Evolutionary conservation across 495 filamentous ascomycete species (phyloP), one percentile per base, ranked within the genome.

Genomic region (Paragyromitra xinjiangensis): DNA sequence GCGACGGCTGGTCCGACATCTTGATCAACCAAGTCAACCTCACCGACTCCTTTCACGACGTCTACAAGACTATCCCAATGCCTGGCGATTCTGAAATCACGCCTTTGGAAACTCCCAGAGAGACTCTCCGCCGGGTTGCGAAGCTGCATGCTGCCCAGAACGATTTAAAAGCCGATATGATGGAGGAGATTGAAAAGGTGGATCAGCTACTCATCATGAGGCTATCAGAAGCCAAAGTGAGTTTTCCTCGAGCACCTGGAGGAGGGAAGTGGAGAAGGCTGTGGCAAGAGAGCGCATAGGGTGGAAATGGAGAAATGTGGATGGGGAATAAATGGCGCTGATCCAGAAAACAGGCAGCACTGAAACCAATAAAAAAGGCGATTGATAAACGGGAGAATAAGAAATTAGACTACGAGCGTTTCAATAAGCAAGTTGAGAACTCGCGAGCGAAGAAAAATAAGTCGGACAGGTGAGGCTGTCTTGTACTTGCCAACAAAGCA

Each of bases 351-450:
- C 19, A 56, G 81, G 89, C 92, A 63, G 89, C 83, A 53, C 86
- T 97, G 71, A 87, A 88, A 69, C 92, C 93, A 0, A 86, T 97
- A 82, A 92, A 94, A 81, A 97, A 95, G 84, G 91, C 91, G 2
- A 95, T 98, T 83, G 97, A 97, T 85, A 95, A 93, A 81, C 87
- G 95, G 51, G 93, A 96, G 80, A 92, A 97, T 79, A 93, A 91
- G 84, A 92, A 97, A 87, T 80, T 95, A 58, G 95, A 98, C 82
- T 97, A 90, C 80, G 95, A 98, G 84, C 90, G 91, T 73, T 90
- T 90, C 71, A 90, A 94, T 81, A 88, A 91, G 69, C 89, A 90
- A 69, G 90, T 91, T 24, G 92, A 92, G 73, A 90, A 88, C 80
- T 86, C 90, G 26, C 85, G 88, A 75, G 91, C 90, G 81, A 97